Conservation (phyloP, 495 filamentous ascomycete species). For the Astrothelium subdiscretum region DNA sequence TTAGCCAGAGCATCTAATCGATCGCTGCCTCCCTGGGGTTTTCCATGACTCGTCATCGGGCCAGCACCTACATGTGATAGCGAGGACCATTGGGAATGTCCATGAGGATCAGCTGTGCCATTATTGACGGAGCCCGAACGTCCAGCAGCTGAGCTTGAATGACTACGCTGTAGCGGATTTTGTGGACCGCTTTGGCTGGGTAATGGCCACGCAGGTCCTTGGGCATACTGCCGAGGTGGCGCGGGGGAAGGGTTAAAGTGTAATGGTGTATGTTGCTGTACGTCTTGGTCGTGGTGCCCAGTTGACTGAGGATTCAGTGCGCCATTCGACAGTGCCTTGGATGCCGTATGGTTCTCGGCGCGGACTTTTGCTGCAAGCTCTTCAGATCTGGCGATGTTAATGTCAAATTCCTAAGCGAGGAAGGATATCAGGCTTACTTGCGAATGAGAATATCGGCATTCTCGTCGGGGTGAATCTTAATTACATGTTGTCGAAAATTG, state of each 20-base stretch:
- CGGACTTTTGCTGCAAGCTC: neutral
- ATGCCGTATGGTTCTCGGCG: neutral
- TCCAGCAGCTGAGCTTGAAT: neutral
- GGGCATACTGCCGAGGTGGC: neutral
- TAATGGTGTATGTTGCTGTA: neutral
- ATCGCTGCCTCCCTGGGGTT: neutral
- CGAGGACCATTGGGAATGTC: neutral
- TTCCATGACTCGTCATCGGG: neutral
- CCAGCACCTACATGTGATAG: neutral
- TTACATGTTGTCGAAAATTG: slow-evolving; percentile 82
- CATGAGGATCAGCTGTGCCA: neutral
- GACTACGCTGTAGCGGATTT: neutral
- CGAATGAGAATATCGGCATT: slow-evolving; percentile 41
- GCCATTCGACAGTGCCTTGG: neutral
- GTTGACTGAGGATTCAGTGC: neutral
- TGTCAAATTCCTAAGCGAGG: slow-evolving; percentile 11
- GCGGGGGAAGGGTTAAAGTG: neutral
- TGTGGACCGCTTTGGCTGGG: neutral
- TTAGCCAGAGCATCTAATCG: neutral
- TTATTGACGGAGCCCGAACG: neutral
- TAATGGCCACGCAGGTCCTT: neutral
- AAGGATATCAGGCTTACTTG: slow-evolving; percentile 33
- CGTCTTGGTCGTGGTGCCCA: neutral
- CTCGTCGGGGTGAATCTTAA: slow-evolving; percentile 57
- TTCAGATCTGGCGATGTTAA: slow-evolving; percentile 15